Conservation (phyloP, 331 rosid genomes). For the Saraca asoca region DNA sequence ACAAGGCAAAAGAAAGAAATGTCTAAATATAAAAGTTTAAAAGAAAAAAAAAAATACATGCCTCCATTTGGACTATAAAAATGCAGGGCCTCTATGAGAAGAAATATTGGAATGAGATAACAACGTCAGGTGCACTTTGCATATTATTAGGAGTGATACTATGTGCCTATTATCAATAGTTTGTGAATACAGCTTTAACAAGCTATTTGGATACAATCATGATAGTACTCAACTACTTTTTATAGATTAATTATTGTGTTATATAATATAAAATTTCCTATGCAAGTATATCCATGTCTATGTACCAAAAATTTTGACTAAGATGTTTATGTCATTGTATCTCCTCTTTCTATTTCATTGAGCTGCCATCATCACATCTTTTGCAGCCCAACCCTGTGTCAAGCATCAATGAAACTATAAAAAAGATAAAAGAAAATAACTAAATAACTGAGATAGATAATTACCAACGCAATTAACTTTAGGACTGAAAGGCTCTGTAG, state of each 20-base stretch:
- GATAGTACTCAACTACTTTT: neutral
- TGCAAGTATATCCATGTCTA: neutral
- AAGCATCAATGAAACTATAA: conserved; percentile 24
- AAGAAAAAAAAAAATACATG: too few species aligned
- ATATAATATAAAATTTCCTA: neutral
- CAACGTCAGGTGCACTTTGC: neutral
- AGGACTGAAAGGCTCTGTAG: conserved; percentile 93
- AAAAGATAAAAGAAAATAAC: conserved; percentile 26
- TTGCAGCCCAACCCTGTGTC: conserved; percentile 5
- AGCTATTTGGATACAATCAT: conserved; percentile 6
- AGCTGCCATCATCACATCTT: neutral
- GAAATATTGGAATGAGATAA: neutral
- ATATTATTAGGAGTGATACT: neutral
- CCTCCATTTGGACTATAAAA: neutral
- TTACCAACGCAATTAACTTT: conserved; percentile 94
- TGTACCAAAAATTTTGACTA: neutral
- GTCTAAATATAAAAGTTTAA: too few species aligned
- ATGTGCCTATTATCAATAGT: conserved; percentile 19
- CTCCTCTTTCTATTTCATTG: neutral
- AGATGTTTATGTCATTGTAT: neutral
- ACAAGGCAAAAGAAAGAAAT: neutral
- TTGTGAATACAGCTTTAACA: neutral
- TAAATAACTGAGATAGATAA: conserved; percentile 29
- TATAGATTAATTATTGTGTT: neutral
- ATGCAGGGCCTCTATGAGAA: too few species aligned